Conservation (phyloP, 2,329 filamentous ascomycete genomes). For the Epichloe gansuensis region DNA sequence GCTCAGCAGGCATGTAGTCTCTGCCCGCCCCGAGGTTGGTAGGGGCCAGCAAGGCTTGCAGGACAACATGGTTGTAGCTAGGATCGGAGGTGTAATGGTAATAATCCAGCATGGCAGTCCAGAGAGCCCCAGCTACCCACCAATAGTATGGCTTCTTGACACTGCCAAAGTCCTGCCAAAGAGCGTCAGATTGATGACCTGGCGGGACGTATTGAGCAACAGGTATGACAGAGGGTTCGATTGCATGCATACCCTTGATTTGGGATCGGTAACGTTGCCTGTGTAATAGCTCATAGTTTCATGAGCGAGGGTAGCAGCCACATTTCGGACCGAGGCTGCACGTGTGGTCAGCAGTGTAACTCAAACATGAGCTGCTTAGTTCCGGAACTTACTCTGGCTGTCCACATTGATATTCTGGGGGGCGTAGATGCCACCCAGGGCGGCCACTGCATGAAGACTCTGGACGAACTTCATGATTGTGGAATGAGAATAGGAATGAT, state of each 20-base stretch:
- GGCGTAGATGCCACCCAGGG: slow-evolving; percentile 15
- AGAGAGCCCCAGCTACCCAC: slow-evolving; percentile 53
- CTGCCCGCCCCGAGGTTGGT: slow-evolving; percentile 41
- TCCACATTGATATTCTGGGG: slow-evolving; percentile 28
- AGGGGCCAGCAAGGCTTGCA: slow-evolving; percentile 43
- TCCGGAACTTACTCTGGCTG: slow-evolving; percentile 18
- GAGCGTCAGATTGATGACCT: neutral
- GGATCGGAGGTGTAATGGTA: slow-evolving; percentile 52
- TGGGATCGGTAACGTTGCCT: slow-evolving; percentile 42
- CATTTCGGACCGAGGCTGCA: slow-evolving; percentile 47
- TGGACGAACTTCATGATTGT: slow-evolving; percentile 14
- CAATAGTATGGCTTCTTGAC: slow-evolving; percentile 56
- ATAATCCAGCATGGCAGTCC: slow-evolving; percentile 58
- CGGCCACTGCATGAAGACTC: slow-evolving; percentile 13
- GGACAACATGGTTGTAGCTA: slow-evolving; percentile 46
- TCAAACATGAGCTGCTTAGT: neutral
- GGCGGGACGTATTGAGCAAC: too few species aligned
- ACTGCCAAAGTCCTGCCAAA: slow-evolving; percentile 39
- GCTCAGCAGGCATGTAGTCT: slow-evolving; percentile 46
- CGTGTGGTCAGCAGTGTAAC: neutral
- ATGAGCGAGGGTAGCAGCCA: slow-evolving; percentile 45
- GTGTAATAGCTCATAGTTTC: slow-evolving; percentile 52
- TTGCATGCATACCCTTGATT: slow-evolving; percentile 24
- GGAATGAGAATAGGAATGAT: too few species aligned
- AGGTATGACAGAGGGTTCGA: neutral